Conservation (phyloP, 768 basidiomycete genomes). For the Phlegmacium glaucopus region DNA sequence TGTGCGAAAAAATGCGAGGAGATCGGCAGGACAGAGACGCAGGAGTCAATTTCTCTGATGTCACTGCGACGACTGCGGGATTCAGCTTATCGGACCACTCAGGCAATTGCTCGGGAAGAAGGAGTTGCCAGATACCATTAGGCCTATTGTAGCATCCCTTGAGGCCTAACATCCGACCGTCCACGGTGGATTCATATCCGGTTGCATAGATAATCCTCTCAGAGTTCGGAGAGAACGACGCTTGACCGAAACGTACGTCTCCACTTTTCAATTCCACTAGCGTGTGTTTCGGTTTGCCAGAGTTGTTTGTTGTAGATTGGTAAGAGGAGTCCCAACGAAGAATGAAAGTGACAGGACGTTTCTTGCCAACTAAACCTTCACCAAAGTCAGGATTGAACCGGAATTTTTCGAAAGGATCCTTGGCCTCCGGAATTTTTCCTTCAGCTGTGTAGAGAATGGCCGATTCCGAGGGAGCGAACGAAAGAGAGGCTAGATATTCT, state of each 20-base stretch:
- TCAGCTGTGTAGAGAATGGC: conserved; percentile 63
- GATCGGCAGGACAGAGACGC: conserved; percentile 52
- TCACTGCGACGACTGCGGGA: conserved; percentile 10
- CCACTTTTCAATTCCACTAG: not conserved
- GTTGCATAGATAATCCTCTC: conserved; percentile 47
- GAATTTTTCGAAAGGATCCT: conserved; percentile 40
- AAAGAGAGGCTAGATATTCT: conserved; percentile 52
- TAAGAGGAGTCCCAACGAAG: conserved; percentile 40
- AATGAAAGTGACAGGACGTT: conserved; percentile 51
- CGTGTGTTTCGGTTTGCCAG: not conserved
- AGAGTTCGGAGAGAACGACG: conserved; percentile 42
- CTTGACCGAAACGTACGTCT: conserved; percentile 49
- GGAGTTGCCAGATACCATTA: conserved; percentile 51
- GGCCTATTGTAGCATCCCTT: conserved; percentile 61
- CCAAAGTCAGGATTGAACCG: conserved; percentile 60
- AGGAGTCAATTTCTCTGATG: conserved; percentile 38
- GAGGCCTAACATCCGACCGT: conserved; percentile 57
- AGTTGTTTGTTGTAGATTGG: not conserved
- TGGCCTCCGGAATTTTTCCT: conserved; percentile 31
- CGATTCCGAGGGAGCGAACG: conserved; percentile 51
- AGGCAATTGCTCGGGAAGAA: conserved; percentile 1
- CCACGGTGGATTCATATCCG: conserved; percentile 56
- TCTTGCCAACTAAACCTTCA: conserved; percentile 54
- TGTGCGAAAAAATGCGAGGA: conserved; percentile 41
- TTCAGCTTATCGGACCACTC: conserved; percentile 7